Percentiles rank a stretch among this genome's conserved stretches.
Conservation (phyloP, 805 yeast genomes). For the Komagataella pseudopastoris region DNA sequence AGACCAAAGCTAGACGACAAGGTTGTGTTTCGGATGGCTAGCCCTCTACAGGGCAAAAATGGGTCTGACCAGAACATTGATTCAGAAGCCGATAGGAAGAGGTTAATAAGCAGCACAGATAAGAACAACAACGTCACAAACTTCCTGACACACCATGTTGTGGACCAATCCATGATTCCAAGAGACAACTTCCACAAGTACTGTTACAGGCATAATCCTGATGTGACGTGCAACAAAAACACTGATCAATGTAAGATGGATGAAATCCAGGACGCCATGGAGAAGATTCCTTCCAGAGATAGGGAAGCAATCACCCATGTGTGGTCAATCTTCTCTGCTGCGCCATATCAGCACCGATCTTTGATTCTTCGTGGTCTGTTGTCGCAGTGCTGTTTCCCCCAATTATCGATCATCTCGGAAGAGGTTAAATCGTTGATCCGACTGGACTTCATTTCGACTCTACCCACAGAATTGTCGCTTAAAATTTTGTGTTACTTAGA, state of each 20-base stretch:
- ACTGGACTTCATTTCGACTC: conserved; percentile 74
- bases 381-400: conserved; percentile 91
- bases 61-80: not conserved
- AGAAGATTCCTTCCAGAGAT: conserved; percentile 52
- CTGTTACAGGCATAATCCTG: conserved; percentile 93
- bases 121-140: conserved; percentile 18
- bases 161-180: conserved; percentile 26
- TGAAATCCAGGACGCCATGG: conserved; percentile 44
- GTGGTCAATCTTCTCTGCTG: conserved; percentile 73
- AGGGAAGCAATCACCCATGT: conserved; percentile 69
- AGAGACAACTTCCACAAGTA: conserved; percentile 47
- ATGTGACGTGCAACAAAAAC: conserved; percentile 55
- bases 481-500: conserved; percentile 83
- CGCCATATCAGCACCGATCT: conserved; percentile 55
- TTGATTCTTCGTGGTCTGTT: conserved; percentile 74
- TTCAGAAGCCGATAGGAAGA: not conserved
- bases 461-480: conserved; percentile 78
- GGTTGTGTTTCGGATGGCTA: not conserved
- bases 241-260: conserved; percentile 54
- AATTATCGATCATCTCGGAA: conserved; percentile 70
- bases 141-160: conserved; percentile 18
- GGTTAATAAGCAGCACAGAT: not conserved
- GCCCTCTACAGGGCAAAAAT: not conserved
- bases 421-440: conserved; percentile 70
- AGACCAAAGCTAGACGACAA: not conserved